These are phyloP conservation scores for Triticum urartu DNA, from an alignment of 176 grass and related monocot species.

Conservation along the genomic window DNA sequence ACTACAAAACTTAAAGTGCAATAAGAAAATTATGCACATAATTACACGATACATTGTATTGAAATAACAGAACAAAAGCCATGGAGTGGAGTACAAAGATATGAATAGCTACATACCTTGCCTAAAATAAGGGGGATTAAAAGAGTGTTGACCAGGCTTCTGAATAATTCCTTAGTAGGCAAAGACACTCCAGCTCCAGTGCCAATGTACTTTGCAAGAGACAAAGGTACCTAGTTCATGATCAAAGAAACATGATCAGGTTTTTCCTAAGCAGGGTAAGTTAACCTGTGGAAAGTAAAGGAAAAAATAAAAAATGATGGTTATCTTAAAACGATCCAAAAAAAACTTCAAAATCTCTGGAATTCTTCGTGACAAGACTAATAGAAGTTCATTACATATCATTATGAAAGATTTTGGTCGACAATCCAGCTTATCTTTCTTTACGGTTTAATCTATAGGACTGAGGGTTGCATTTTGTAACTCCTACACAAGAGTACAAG, in stretches of 20 bases:
- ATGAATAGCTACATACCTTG: conserved; percentile 53
- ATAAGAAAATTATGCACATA: not conserved
- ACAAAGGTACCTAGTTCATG: conserved; percentile 69
- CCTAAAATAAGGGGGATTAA: conserved; percentile 75
- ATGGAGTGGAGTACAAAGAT: conserved; percentile 12
- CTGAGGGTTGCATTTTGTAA: not conserved
- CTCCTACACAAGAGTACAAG: not conserved
- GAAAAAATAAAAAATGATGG: not conserved
- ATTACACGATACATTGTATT: not conserved
- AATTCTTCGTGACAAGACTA: not conserved
- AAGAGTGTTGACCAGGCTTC: conserved; percentile 71
- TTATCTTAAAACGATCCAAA: not conserved
- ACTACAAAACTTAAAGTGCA: conserved; percentile 27
- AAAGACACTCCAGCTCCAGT: conserved; percentile 66
- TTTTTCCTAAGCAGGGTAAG: not conserved
- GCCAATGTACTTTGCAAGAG: conserved; percentile 77
- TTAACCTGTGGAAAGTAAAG: conserved; percentile 4
- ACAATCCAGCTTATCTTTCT: not conserved
- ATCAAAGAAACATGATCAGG: conserved; percentile 13
- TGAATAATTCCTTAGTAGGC: conserved; percentile 75
- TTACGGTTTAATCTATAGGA: not conserved
- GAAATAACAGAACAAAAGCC: conserved; percentile 7
- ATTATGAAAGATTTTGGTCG: not conserved
- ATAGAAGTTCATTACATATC: conserved; percentile 1
- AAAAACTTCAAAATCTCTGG: not conserved